phyloP scores from a whole-genome alignment of 2,329 filamentous ascomycete species.

The Aspergillus neoniger region DNA sequence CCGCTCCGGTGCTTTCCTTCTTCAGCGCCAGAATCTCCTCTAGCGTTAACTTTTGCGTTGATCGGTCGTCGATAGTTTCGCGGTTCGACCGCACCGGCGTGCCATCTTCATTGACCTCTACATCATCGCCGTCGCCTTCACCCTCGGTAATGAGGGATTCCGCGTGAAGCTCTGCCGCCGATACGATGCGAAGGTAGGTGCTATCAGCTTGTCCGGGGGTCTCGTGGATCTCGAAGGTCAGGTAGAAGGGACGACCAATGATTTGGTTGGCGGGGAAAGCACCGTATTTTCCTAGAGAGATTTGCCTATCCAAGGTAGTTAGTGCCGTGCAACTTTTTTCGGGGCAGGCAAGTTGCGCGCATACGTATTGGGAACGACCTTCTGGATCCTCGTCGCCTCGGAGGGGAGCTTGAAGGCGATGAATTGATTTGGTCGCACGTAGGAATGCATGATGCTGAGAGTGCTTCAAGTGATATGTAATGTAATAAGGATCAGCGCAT shows the following conservation, averaged over 20 bases:
- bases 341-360: conserved; percentile 39
- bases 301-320: conserved; percentile 58
- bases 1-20: conserved; percentile 71
- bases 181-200: conserved; percentile 71
- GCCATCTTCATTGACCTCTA: conserved; percentile 36
- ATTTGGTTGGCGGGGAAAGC: conserved; percentile 86
- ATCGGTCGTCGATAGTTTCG: conserved; percentile 63
- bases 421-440: conserved; percentile 39
- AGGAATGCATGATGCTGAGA: conserved; percentile 38
- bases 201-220: conserved; percentile 64
- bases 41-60: conserved; percentile 73
- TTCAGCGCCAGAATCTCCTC: conserved; percentile 73
- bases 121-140: conserved; percentile 41
- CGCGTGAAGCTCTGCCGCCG: conserved; percentile 78
- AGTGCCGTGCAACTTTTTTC: conserved; percentile 4
- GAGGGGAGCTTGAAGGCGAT: conserved; percentile 51
- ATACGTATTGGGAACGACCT: conserved; percentile 66
- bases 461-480: background rate
- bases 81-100: conserved; percentile 63
- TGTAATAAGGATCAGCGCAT: background rate
- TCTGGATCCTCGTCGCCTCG: conserved; percentile 58
- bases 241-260: conserved; percentile 84
- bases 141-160: conserved; percentile 64
- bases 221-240: conserved; percentile 88
- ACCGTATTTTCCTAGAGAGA: conserved; percentile 91